Evolutionary conservation across 2,329 filamentous ascomycete species (phyloP).

Genomic region (Penicillium hordei): DNA sequence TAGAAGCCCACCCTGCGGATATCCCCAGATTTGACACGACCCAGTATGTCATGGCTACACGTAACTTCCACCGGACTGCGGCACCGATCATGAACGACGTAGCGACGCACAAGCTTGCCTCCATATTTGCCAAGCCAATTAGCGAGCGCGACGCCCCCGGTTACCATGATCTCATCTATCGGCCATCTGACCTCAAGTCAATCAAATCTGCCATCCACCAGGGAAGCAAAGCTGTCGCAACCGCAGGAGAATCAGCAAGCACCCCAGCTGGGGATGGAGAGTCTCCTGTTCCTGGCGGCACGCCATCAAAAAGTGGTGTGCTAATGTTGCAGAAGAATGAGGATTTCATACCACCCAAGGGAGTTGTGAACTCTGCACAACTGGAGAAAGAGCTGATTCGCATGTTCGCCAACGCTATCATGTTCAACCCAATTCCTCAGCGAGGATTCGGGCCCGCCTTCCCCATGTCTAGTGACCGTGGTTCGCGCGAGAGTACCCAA

Average conservation of each 20-base stretch:
- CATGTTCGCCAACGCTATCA: conserved; percentile 97
- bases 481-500: conserved; percentile 42
- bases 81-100: conserved; percentile 74
- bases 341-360: conserved; percentile 79
- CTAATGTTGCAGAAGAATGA: conserved; percentile 58
- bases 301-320: conserved; percentile 43
- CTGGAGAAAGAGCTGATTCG: conserved; percentile 90
- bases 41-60: conserved; percentile 44
- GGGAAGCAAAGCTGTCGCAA: conserved; percentile 46
- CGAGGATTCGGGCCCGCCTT: conserved; percentile 68
- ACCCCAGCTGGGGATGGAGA: conserved; percentile 62
- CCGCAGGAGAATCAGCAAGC: conserved; percentile 61
- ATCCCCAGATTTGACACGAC: conserved; percentile 31
- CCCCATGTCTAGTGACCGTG: conserved; percentile 46
- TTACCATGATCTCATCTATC: conserved; percentile 70
- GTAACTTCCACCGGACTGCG: conserved; percentile 63
- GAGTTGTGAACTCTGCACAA: conserved; percentile 89
- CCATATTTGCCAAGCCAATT: conserved; percentile 74
- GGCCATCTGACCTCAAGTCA: conserved; percentile 74
- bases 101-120: conserved; percentile 72
- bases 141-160: conserved; percentile 74
- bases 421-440: conserved; percentile 89
- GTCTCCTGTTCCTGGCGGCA: conserved; percentile 37
- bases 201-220: conserved; percentile 69
- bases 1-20: conserved; percentile 29